Base-by-base conservation (phyloP, 257 asterid genomes). In the Hygrophila difformis region DNA sequence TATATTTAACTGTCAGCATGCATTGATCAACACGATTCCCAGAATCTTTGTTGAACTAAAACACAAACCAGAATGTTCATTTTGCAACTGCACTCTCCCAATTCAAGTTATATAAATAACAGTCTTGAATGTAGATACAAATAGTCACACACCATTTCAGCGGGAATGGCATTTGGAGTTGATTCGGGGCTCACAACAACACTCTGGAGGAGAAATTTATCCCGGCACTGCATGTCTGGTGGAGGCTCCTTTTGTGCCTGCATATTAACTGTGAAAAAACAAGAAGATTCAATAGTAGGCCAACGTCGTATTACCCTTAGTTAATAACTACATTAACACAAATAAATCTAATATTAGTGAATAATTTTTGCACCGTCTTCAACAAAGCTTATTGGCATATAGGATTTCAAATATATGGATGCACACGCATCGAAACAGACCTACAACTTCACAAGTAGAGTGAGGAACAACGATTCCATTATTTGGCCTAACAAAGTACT, bases 161-260 rank as follows among this genome's bases (percentile, higher is more conserved):
- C 69, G 15, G 93, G 70, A 3, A 89, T 59, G 68, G 82, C 98
- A 76, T 85, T 85, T 7, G 79, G 64, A 13, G 70, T 49, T 37
- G 67, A 60, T 66, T 88, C 82, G 9, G 83, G 68, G 55, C 55
- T 63, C 24, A 72, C 80, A 38, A 74, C 74, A 10, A 62, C 96
- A 37, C 92, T 54, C 63, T 89, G 98, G 39, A 89, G 94, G 36
- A 89, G 85, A 74, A 89, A 89, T 63, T 89, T 89, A 56, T 89
- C 98, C 85, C 77, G 79, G 91, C 98, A 89, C 61, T 71, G 84
- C 93, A 84, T 65, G 64, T 89, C 98, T 2, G 63, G 56, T 12
- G 96, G 98, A 65, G 92, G 77, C 68, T 89, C 98, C 72, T 85
- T 89, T 53, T 89, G 98, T 18, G 94, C 96, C 79, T 89, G 98